Evolutionary conservation across 73 alveolate genomes (phyloP), one percentile per base, ranked within the genome.

Genomic region (Paramecium octaurelia): DNA sequence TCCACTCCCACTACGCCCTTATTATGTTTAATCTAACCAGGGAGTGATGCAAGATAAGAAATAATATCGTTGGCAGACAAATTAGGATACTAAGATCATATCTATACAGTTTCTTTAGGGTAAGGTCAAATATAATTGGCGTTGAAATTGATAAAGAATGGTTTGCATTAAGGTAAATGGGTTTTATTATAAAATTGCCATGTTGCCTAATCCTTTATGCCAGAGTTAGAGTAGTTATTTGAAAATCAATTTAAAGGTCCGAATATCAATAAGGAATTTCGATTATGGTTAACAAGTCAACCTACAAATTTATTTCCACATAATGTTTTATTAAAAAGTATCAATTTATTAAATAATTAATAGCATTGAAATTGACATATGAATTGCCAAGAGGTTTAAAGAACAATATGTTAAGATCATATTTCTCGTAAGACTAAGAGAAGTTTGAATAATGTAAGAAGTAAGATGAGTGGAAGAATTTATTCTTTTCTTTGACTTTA

Each of bases 351-450:
- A 31, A 27, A 64, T 27, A 14, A 18, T 4, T 54, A 2, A 21
- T 16, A 73, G 99, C 99, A 9, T 97, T 99, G 21, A 99, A 99
- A 96, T 98, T 99, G 99, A 99, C 99, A 29, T 98, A 97, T 86
- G 99, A 99, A 88, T 99, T 99, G 7, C 99, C 99, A n/a, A 98
- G 98, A 91, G 99, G 99, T 7, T 92, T 98, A 27, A 95, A 98
- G 54, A 95, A 99, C 77, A 98, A 98, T 95, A 95, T 99, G 64
- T 89, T 95, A 43, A 99, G 99, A 85, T 95, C 99, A 58, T 98
- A 94, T 93, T 85, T 85, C 76, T 95, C 40, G 64, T 64, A 73
- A 10, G 93, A 87, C 69, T 86, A 86, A 60, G 88, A 60, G 11
- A 48, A 64, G 38, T 99, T 98, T 93, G 99, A 99, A 71, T 96